Percentiles rank a stretch among this genome's conserved stretches.
These are phyloP conservation scores for Penicillium expansum DNA, from an alignment of 2,329 filamentous ascomycete species.

Conservation along the genomic window DNA sequence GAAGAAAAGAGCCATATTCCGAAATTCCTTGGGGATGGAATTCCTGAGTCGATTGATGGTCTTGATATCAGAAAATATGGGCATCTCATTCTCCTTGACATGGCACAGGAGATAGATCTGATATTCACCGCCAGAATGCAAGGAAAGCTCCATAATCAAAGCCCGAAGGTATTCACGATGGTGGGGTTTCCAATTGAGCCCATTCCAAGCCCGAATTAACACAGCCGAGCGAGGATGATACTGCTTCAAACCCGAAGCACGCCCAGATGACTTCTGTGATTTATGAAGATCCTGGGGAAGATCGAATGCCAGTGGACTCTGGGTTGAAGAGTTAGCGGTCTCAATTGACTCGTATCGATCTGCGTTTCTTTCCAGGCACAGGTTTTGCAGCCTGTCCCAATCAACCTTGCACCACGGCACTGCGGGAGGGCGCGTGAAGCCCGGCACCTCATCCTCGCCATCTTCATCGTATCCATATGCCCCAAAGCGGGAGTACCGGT, in stretches of 20 bases:
- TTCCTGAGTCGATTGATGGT: conserved; percentile 59
- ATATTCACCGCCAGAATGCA: conserved; percentile 74
- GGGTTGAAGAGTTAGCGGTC: conserved; percentile 14
- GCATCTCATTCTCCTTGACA: conserved; percentile 68
- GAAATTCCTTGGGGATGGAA: conserved; percentile 34
- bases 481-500: conserved; percentile 67
- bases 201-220: conserved; percentile 78
- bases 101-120: conserved; percentile 74
- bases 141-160: conserved; percentile 73
- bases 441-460: conserved; percentile 20
- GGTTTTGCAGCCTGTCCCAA: conserved; percentile 69
- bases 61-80: conserved; percentile 69
- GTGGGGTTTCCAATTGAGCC: conserved; percentile 74
- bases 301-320: conserved; percentile 19
- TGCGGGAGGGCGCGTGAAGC: conserved; percentile 25
- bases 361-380: conserved; percentile 64
- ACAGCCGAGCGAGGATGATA: conserved; percentile 62
- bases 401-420: conserved; percentile 60
- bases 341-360: conserved; percentile 54
- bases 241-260: conserved; percentile 7
- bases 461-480: conserved; percentile 46
- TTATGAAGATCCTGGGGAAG: conserved; percentile 14
- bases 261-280: neutral
- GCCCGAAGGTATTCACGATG: conserved; percentile 79
- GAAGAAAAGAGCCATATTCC: conserved; percentile 37